phyloP scores from a whole-genome alignment of 768 basidiomycete species.

The Gymnopilus junonius region DNA sequence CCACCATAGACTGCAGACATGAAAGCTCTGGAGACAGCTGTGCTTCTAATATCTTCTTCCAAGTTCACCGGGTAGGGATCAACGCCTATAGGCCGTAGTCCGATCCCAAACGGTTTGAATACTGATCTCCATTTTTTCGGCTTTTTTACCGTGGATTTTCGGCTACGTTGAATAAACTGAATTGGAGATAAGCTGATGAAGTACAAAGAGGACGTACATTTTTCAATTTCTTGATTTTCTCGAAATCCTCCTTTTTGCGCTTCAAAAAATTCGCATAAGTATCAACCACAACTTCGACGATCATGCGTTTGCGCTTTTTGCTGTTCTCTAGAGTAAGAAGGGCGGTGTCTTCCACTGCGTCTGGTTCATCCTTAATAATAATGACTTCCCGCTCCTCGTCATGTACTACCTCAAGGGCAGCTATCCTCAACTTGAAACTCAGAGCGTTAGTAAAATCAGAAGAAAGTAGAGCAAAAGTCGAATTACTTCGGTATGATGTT shows the following conservation, averaged over 20 bases:
- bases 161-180: neutral
- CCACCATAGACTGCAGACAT: conserved; percentile 29
- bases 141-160: neutral
- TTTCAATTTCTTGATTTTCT: conserved; percentile 14
- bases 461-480: neutral
- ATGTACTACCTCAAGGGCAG: neutral
- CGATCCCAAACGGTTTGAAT: neutral
- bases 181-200: no score
- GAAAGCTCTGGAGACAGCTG: conserved; percentile 9
- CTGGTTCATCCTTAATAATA: neutral
- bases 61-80: neutral
- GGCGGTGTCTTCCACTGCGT: neutral
- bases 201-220: no score
- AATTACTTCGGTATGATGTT: neutral
- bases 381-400: neutral
- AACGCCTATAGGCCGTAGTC: neutral
- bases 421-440: neutral
- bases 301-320: neutral
- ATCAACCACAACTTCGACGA: conserved; percentile 7
- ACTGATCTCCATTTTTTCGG: neutral
- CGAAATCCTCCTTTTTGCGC: conserved; percentile 4
- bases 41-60: neutral
- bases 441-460: no score
- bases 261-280: conserved; percentile 4
- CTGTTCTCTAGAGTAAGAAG: neutral